These are phyloP conservation scores for Solanum lignicaule DNA, from an alignment of 257 asterid genomes.

Conservation along the genomic window DNA sequence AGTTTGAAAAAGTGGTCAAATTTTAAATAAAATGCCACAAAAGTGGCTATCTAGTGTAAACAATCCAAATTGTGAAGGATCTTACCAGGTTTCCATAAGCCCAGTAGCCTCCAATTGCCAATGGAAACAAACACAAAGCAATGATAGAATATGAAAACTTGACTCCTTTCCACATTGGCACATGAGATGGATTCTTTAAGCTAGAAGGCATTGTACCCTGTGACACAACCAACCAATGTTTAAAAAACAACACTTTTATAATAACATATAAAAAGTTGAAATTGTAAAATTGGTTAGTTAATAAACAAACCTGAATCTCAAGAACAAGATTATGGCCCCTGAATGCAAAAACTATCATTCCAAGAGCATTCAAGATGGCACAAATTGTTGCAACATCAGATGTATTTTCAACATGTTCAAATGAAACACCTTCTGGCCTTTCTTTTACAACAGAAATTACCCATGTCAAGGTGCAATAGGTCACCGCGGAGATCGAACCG, in stretches of 20 bases:
- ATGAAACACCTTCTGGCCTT: conserved; percentile 38
- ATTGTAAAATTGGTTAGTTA: background rate
- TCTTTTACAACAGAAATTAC: conserved; percentile 41
- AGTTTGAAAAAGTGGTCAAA: background rate
- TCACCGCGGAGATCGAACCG: conserved; percentile 62
- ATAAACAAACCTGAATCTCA: conserved; percentile 59
- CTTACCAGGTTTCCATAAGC: conserved; percentile 73
- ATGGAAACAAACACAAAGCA: conserved; percentile 67
- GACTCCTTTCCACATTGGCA: conserved; percentile 89
- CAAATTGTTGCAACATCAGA: conserved; percentile 40
- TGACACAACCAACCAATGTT: background rate
- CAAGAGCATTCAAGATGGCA: conserved; percentile 58
- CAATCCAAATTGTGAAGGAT: background rate
- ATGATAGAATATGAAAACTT: conserved; percentile 50
- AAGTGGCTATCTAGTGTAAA: background rate
- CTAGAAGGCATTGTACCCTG: conserved; percentile 91
- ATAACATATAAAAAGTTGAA: background rate
- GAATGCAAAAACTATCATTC: conserved; percentile 74
- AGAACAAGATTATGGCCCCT: conserved; percentile 83
- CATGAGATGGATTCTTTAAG: conserved; percentile 49
- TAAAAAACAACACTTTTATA: background rate
- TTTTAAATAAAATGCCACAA: background rate
- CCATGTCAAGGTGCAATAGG: conserved; percentile 71
- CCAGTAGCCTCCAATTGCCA: conserved; percentile 87
- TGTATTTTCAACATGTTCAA: conserved; percentile 21